A percentile compares a stretch with the other conserved stretches of the same genome.
phyloP scores from a whole-genome alignment of 2,329 filamentous ascomycete species.

The Xylariaceae sp. region DNA sequence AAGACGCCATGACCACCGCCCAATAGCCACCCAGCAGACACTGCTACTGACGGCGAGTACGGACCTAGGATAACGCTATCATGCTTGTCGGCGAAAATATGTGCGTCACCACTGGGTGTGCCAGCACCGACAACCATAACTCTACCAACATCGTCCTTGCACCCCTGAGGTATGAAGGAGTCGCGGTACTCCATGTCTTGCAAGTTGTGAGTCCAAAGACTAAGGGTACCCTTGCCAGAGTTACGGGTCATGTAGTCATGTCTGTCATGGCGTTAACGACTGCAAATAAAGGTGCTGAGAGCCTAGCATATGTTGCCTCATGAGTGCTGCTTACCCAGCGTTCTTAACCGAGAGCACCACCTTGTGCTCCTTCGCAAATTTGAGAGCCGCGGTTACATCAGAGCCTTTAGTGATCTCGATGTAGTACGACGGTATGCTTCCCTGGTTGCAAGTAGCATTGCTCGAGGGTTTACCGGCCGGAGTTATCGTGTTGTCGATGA shows the following conservation, averaged over 20 bases:
- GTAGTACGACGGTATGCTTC: constrained; percentile 35
- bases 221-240: constrained; percentile 28
- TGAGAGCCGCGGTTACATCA: constrained; percentile 34
- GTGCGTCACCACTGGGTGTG: constrained; percentile 21
- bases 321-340: constrained; percentile 23
- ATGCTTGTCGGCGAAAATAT: constrained; percentile 28
- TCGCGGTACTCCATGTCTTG: constrained; percentile 24
- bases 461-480: constrained; percentile 31
- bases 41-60: constrained; percentile 27
- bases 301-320: too few relatives aligned
- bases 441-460: constrained; percentile 36
- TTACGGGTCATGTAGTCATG: constrained; percentile 32
- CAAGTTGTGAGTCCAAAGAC: constrained; percentile 32
- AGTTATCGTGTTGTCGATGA: constrained; percentile 35
- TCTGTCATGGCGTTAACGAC: constrained; percentile 19
- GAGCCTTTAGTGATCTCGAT: constrained; percentile 31
- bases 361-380: constrained; percentile 34
- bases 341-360: constrained; percentile 37
- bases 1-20: constrained; percentile 28
- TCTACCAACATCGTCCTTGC: constrained; percentile 20
- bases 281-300: too few relatives aligned
- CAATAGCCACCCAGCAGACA: constrained; percentile 29
- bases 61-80: constrained; percentile 29
- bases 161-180: constrained; percentile 26
- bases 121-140: constrained; percentile 28